These are phyloP conservation scores for Sarocladium oryzae DNA, from an alignment of 2,329 filamentous ascomycete species.

Conservation along the genomic window DNA sequence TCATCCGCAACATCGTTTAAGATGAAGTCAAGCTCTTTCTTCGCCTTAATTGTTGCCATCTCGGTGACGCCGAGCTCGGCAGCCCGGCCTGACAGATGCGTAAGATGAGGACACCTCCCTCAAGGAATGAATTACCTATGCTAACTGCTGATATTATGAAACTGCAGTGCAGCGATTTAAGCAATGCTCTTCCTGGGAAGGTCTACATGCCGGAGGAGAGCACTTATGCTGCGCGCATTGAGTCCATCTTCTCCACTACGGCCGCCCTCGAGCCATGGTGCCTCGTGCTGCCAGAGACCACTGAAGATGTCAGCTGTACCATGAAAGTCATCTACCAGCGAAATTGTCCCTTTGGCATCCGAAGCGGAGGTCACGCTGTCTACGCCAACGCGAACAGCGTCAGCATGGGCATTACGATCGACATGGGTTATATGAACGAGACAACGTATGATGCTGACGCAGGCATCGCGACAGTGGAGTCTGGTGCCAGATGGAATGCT, in stretches of 20 bases:
- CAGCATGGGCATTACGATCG: constrained; percentile 22
- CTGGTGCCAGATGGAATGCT: constrained; percentile 34
- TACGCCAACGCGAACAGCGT: constrained; percentile 23
- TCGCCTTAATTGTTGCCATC: no score
- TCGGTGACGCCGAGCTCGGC: no score
- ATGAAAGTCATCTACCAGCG: constrained; percentile 15
- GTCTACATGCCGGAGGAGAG: constrained; percentile 14
- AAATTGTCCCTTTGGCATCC: constrained; percentile 23
- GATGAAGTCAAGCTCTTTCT: no score
- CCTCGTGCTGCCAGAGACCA: constrained; percentile 20
- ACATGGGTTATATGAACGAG: constrained; percentile 15
- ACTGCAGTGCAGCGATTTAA: no score
- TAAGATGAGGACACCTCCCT: no score
- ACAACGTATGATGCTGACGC: constrained; percentile 18
- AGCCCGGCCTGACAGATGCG: no score
- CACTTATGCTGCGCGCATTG: constrained; percentile 17
- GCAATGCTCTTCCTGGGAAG: constrained; percentile 15
- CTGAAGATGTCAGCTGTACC: constrained; percentile 19
- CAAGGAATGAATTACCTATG: no score
- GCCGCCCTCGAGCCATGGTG: constrained; percentile 21
- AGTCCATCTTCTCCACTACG: constrained; percentile 23
- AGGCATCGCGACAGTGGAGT: constrained; percentile 32
- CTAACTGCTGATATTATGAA: no score
- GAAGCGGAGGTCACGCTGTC: constrained; percentile 26
- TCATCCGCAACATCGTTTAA: no score